phyloP scores from a whole-genome alignment of 1,284 basidiomycete species.

The Malassezia cuniculi region DNA sequence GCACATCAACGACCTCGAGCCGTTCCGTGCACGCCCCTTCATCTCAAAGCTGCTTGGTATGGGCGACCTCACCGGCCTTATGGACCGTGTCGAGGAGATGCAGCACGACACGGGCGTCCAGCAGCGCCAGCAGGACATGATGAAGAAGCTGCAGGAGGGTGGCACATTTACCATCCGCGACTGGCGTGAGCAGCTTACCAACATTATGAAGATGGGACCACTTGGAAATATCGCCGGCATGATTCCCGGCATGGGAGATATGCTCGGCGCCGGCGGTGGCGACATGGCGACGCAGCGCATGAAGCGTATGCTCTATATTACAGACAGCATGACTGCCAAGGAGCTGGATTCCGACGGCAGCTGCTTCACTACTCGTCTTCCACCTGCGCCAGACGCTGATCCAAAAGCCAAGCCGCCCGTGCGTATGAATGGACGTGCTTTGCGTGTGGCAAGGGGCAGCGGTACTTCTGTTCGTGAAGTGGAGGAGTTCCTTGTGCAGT shows the following conservation, averaged over 20 bases:
- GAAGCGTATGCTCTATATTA: constrained; percentile 98
- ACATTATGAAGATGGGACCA: constrained; percentile 98
- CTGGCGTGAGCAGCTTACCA: constrained; percentile 92
- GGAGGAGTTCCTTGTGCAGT: constrained; percentile 70
- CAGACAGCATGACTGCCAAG: constrained; percentile 83
- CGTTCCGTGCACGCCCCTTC: constrained; percentile 90
- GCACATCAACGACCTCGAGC: constrained; percentile 87
- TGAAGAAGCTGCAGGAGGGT: constrained; percentile 82
- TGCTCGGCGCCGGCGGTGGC: constrained; percentile 55
- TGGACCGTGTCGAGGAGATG: constrained; percentile 54
- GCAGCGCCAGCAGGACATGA: constrained; percentile 94
- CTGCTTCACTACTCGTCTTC: constrained; percentile 29
- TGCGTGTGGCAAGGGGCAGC: constrained; percentile 80
- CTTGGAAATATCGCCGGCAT: constrained; percentile 96
- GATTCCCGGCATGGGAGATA: constrained; percentile 87
- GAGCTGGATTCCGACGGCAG: constrained; percentile 91
- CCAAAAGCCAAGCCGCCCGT: constrained; percentile 18
- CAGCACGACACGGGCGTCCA: constrained; percentile 52
- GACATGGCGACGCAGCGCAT: constrained; percentile 69
- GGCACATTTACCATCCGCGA: constrained; percentile 92
- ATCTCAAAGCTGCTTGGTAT: constrained; percentile 90
- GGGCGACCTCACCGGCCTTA: constrained; percentile 87
- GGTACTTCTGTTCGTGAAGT: constrained; percentile 95
- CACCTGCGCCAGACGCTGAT: constrained; percentile 8
- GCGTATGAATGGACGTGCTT: constrained; percentile 41